These are phyloP conservation scores for Polyplosphaeria fusca DNA, from an alignment of 495 filamentous ascomycete genomes.

Conservation along the genomic window DNA sequence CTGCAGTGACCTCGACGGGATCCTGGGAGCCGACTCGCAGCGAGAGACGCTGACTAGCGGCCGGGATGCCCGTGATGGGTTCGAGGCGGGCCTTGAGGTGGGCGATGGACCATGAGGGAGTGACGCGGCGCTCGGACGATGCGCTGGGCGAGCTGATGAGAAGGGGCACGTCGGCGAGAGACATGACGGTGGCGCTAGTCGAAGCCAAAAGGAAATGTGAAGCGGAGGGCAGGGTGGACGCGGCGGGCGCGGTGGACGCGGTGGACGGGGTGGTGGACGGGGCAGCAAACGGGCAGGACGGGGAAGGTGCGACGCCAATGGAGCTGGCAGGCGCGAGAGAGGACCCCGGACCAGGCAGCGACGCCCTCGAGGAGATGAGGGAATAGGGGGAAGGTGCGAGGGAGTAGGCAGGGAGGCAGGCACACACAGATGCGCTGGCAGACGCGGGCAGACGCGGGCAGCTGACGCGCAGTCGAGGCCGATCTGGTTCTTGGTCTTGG, in stretches of 20 bases:
- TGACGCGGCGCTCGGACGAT: conserved; percentile 80
- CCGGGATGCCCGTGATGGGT: conserved; percentile 88
- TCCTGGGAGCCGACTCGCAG: conserved; percentile 58
- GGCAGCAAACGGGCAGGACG: conserved; percentile 1
- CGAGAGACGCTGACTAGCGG: conserved; percentile 68
- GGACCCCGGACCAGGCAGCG: no score
- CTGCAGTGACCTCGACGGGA: conserved; percentile 56
- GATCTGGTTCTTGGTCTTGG: no score
- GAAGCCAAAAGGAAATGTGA: conserved; percentile 4
- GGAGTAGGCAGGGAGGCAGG: not conserved
- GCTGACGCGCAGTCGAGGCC: not conserved
- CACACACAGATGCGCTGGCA: not conserved
- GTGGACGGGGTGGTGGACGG: conserved; percentile 10
- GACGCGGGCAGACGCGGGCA: not conserved
- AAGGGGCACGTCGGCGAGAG: conserved; percentile 72
- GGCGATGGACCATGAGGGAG: conserved; percentile 84
- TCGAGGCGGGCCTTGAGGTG: conserved; percentile 88
- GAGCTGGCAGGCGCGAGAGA: not conserved
- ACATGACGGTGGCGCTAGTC: conserved; percentile 30
- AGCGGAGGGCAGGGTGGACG: not conserved
- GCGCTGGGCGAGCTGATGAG: conserved; percentile 74
- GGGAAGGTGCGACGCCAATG: conserved; percentile 1
- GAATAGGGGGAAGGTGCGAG: not conserved
- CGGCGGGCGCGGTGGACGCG: no score
- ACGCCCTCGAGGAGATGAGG: not conserved